These are phyloP conservation scores for Kodamaea alishanica DNA, from an alignment of 1,139 yeast genomes.

Conservation along the genomic window DNA sequence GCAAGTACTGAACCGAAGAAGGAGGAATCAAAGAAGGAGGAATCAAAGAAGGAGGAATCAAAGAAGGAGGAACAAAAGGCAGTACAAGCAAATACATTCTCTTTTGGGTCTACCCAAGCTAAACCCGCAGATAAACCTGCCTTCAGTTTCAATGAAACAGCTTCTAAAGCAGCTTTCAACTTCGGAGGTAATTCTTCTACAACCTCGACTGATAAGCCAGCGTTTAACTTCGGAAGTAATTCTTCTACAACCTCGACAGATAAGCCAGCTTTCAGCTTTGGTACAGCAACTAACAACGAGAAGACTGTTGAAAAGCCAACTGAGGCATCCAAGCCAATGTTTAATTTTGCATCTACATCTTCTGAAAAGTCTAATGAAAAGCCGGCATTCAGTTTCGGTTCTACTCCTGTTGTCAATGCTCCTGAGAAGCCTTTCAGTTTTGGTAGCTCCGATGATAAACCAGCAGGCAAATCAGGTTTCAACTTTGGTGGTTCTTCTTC, in stretches of 20 bases:
- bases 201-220: slow-evolving; percentile 1
- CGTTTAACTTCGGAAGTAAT: slow-evolving; percentile 1
- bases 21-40: slow-evolving; percentile 1
- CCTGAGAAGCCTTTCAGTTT: neutral
- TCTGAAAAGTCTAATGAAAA: slow-evolving; percentile 5
- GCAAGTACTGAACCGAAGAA: neutral
- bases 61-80: slow-evolving; percentile 4
- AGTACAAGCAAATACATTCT: slow-evolving; percentile 8
- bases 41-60: slow-evolving; percentile 3
- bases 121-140: slow-evolving; percentile 1
- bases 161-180: neutral
- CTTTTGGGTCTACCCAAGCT: slow-evolving; percentile 7
- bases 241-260: neutral
- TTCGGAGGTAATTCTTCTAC: neutral
- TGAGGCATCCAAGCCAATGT: slow-evolving; percentile 11
- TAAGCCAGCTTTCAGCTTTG: slow-evolving; percentile 20
- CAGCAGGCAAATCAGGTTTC: neutral
- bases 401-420: slow-evolving; percentile 3
- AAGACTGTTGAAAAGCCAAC: slow-evolving; percentile 8
- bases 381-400: slow-evolving; percentile 21
- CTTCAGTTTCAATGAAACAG: neutral
- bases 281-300: slow-evolving; percentile 9
- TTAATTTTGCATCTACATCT: slow-evolving; percentile 13
- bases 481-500: slow-evolving; percentile 4
- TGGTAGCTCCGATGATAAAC: slow-evolving; percentile 1